These are phyloP conservation scores for Peterozyma toletana DNA, from an alignment of 805 yeast species.

Conservation along the genomic window DNA sequence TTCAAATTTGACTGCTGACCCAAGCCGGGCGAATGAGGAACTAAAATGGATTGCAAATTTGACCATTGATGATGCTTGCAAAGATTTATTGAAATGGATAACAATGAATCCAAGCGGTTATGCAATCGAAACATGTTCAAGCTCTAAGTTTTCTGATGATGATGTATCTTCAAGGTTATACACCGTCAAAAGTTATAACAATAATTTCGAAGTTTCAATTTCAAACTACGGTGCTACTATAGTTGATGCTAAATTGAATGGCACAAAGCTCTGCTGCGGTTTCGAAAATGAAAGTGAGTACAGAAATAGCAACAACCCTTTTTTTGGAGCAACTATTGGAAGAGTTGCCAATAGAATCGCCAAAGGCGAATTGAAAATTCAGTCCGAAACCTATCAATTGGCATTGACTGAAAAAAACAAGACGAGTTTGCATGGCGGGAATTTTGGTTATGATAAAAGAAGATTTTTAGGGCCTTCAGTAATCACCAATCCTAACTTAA, in stretches of 20 bases:
- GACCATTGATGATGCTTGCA: constrained; percentile 56
- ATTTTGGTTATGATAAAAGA: constrained; percentile 41
- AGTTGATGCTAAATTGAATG: constrained; percentile 32
- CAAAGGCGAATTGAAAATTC: constrained; percentile 32
- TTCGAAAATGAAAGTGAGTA: constrained; percentile 26
- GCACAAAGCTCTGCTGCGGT: constrained; percentile 30
- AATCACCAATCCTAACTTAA: constrained; percentile 22
- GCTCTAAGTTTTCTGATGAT: constrained; percentile 20
- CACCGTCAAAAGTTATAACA: constrained; percentile 11
- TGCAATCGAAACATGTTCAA: constrained; percentile 23
- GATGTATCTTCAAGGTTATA: constrained; percentile 27
- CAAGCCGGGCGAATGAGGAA: constrained; percentile 59
- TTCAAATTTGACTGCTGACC: constrained; percentile 63
- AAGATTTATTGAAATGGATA: constrained; percentile 76
- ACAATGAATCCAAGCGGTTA: constrained; percentile 60
- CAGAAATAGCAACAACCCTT: constrained; percentile 30
- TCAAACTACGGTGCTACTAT: constrained; percentile 47
- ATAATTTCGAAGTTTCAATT: constrained; percentile 29
- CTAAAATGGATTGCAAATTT: constrained; percentile 56
- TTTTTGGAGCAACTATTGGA: constrained; percentile 60
- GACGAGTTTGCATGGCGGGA: constrained; percentile 49
- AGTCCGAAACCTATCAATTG: constrained; percentile 32
- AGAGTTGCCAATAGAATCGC: constrained; percentile 56
- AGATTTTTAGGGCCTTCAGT: constrained; percentile 48
- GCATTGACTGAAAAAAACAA: constrained; percentile 33